A percentile compares a stretch with the other conserved stretches of the same genome.
Conservation (phyloP, 139 green algal species). For the Tetraselmis chui region DNA sequence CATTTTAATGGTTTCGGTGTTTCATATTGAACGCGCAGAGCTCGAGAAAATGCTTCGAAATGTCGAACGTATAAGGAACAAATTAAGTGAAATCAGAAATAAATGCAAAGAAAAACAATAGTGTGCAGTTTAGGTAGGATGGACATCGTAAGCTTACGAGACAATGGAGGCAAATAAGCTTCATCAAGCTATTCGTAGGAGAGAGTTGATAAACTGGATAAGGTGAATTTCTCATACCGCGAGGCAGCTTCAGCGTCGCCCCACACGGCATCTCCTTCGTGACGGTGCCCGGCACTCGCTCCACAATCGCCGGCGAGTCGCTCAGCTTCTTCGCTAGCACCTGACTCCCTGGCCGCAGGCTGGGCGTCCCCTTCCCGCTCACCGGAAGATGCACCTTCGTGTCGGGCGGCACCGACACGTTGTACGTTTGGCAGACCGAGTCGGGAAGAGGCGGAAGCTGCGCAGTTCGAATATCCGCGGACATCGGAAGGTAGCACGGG, state of each 20-base stretch:
- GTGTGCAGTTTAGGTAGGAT: no score
- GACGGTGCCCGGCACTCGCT: neutral
- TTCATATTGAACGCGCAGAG: no score
- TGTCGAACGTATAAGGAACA: no score
- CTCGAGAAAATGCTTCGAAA: no score
- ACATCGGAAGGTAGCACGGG: neutral
- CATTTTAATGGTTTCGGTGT: no score
- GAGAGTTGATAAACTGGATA: no score
- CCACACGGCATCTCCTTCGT: neutral
- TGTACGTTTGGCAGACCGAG: neutral
- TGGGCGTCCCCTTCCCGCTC: neutral
- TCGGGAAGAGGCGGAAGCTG: neutral
- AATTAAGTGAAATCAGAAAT: no score
- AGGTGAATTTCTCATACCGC: no score
- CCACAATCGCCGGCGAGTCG: neutral
- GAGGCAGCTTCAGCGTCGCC: neutral
- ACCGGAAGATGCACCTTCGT: neutral
- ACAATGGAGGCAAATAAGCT: no score
- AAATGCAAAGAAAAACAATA: no score
- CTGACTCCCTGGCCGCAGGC: neutral
- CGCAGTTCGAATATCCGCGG: neutral
- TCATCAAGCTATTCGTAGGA: no score
- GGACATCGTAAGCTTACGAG: no score
- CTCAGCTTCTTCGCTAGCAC: neutral
- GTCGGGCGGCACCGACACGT: neutral